Base-by-base conservation (phyloP, 2,329 filamentous ascomycete genomes). In the Sphaceloma murrayae region DNA sequence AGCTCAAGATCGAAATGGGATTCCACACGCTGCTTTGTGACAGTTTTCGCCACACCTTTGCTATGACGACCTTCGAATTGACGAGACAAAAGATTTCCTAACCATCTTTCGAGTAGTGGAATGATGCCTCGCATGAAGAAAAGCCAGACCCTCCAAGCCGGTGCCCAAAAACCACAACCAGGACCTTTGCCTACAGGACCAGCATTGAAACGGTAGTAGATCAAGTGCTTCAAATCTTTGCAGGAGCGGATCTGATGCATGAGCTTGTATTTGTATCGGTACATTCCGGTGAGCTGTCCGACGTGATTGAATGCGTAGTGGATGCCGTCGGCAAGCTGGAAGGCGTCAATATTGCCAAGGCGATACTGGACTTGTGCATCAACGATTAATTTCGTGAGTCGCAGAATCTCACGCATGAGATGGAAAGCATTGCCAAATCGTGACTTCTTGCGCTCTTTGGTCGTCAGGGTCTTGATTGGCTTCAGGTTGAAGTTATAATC, bases 401-500 rank as follows among this genome's bases (percentile, higher is more conserved):
- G 82, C 45, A 98, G 66, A 49, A 98, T 98, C 66, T 98, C 91
- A 61, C 91, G 82, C 91, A 98, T 98, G 47, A 98, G 67, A 65
- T 98, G 91, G 72, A 98, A 98, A 14, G 91, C 93, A 60, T 98
- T 98, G 70, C 91, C 91, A 54, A 98, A 98, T 51, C 91, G 83
- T 21, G 89, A 96, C 75, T 98, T 98, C 72, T 98, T 98, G 55
- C 91, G 83, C 70, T 98, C 91, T 65, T 98, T 98, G 22, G 91
- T 98, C 0, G 91, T 98, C 54, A 98, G 66, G 0, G 91, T 98
- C 72, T 98, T 98, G 62, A 98, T 91, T 2, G 91, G 91, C 70
- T 98, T 98, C 63, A 98, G 60, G 64, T 98, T 98, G 72, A 98
- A 98, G 66, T 98, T 98, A 71, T 96, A 98, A 60, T 98, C 91